These are phyloP conservation scores for Dendrostoma leiphaemia DNA, from an alignment of 2,329 filamentous ascomycete species.

Conservation along the genomic window DNA sequence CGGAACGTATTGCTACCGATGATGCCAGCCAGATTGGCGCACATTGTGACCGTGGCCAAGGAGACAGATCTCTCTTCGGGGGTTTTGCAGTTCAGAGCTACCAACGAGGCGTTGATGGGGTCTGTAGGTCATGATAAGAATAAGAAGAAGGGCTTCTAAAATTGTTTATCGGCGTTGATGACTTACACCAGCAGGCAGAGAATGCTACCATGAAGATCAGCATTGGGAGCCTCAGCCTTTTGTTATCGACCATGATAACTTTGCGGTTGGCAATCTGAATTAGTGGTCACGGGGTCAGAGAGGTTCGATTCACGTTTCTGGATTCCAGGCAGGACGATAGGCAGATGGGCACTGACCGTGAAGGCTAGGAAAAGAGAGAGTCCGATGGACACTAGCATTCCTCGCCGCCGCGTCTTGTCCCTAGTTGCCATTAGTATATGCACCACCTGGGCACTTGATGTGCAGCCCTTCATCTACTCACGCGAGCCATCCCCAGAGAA, in stretches of 20 bases:
- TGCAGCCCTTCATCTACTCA: too few species aligned
- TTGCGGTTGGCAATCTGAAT: conserved; percentile 6
- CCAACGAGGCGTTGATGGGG: conserved; percentile 22
- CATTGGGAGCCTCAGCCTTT: not conserved
- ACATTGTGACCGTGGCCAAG: conserved; percentile 56
- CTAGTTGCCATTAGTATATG: conserved; percentile 1
- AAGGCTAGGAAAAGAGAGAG: not conserved
- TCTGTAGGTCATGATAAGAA: too few species aligned
- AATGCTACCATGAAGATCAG: conserved; percentile 6
- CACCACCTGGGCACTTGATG: too few species aligned
- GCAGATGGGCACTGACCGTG: not conserved
- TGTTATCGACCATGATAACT: not conserved
- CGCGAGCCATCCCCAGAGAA: conserved; percentile 6
- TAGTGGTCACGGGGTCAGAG: not conserved
- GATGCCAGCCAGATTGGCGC: conserved; percentile 60
- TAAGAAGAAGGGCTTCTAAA: too few species aligned
- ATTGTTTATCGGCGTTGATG: not conserved
- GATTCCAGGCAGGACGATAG: too few species aligned
- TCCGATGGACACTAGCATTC: conserved; percentile 7
- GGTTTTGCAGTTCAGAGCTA: conserved; percentile 16
- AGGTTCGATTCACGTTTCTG: not conserved
- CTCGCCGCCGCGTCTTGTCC: conserved; percentile 2
- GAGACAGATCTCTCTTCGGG: conserved; percentile 15
- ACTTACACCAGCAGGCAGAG: conserved; percentile 12
- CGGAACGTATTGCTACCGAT: conserved; percentile 61